Percentiles rank a stretch among this genome's conserved stretches.
Conservation (phyloP, 768 basidiomycete genomes). For the Sistotremastrum suecicum region DNA sequence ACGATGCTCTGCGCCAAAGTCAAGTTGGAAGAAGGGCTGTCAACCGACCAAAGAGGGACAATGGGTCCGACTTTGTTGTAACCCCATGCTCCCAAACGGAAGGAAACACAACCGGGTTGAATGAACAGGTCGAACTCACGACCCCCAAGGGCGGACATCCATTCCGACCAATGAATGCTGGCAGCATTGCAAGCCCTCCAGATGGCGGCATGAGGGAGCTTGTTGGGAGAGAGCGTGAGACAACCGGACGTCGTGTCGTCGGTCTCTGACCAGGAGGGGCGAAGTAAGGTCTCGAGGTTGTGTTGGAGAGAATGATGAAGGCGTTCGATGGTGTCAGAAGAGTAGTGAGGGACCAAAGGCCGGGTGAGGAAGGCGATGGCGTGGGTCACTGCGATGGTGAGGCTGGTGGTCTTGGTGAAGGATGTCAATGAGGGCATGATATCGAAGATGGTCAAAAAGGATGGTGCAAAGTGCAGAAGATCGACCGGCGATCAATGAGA, state of each 20-base stretch:
- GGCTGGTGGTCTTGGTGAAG: conserved; percentile 12
- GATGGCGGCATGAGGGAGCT: conserved; percentile 56
- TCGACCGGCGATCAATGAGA: too few species aligned
- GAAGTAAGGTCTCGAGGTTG: conserved; percentile 57
- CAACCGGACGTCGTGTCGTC: conserved; percentile 61
- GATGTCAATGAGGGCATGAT: not conserved
- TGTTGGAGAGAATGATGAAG: conserved; percentile 61
- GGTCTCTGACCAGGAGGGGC: conserved; percentile 47
- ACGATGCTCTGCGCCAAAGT: conserved; percentile 64
- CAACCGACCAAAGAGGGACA: conserved; percentile 57
- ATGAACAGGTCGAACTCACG: conserved; percentile 67
- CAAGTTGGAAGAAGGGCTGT: conserved; percentile 16
- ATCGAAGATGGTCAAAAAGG: too few species aligned
- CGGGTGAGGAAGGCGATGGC: conserved; percentile 62
- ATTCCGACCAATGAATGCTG: conserved; percentile 68
- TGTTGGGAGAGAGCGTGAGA: conserved; percentile 54
- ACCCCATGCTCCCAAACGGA: conserved; percentile 35
- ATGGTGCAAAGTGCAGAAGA: too few species aligned
- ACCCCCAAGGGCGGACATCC: conserved; percentile 57
- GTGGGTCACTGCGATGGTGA: conserved; percentile 58
- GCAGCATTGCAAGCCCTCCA: conserved; percentile 57
- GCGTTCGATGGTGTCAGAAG: conserved; percentile 49
- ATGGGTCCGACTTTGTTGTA: conserved; percentile 22
- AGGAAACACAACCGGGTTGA: conserved; percentile 65
- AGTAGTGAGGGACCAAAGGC: conserved; percentile 41